Base-by-base conservation (phyloP, 345 rosid species). In the Gossypium ekmanianum region DNA sequence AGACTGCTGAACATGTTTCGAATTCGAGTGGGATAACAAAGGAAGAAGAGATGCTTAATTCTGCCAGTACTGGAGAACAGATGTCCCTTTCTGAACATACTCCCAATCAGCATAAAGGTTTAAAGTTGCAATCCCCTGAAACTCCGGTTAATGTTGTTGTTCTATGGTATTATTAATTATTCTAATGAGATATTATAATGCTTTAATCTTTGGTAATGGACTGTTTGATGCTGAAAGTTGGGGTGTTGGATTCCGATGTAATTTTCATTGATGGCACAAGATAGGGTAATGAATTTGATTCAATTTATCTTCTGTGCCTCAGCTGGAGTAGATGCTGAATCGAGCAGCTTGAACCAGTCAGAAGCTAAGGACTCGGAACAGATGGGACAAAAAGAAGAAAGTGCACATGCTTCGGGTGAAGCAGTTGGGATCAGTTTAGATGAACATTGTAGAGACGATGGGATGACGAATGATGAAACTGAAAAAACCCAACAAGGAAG, bases 261-360 rank as follows among this genome's bases (percentile, higher is more conserved):
- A 64, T 72, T n/a, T 20, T 48, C 52, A 8, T 20, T 12, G 22
- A 20, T 45, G 20, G 8, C 1, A 54, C 61, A 2, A 2, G 58
- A 44, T 69, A 61, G 76, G 77, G 69, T 29, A 55, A 51, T 74
- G 75, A 12, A 16, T 70, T 68, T 74, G 9, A 67, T 70, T 1
- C 64, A 43, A 39, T 68, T 74, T 59, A 34, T 61, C 52, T 72
- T 76, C 47, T 48, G 73, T 73, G 61, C 68, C 77, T 79, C 80
- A 82, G 92, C 74, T 75, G 77, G 72, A 71, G 70, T 56, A 11
- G 76, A 67, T 22, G 71, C 77, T 39, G 84, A 76, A 57, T 48
- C 50, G 57, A 77, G 75, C 24, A 65, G 81, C 81, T 81, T 78
- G 29, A 82, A 79, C 70, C 76, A 80, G 54, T 79, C 74, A 20